phyloP scores from a whole-genome alignment of 108 stramenopile genomes.

The Tribonema minus region DNA sequence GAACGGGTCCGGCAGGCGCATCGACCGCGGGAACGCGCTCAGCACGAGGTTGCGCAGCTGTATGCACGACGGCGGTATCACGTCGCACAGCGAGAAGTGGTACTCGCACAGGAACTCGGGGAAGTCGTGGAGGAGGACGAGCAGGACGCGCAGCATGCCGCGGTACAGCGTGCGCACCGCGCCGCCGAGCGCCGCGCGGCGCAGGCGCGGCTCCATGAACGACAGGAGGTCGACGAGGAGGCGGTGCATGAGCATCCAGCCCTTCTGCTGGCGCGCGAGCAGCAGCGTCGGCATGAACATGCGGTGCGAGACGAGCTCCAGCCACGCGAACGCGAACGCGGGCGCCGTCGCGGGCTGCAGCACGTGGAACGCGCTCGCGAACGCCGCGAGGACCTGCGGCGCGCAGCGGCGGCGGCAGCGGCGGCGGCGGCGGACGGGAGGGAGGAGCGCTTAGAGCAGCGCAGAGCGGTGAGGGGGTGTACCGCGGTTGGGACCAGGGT shows the following conservation, averaged over 20 bases:
- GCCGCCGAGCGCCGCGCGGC: conserved; percentile 70
- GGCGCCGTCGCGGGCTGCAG: conserved; percentile 90
- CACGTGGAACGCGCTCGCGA: conserved; percentile 83
- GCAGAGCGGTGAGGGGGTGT: too few species aligned
- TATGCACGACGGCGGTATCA: conserved; percentile 92
- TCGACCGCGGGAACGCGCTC: conserved; percentile 91
- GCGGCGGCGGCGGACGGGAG: too few species aligned
- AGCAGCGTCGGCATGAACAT: conserved; percentile 91
- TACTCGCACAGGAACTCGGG: conserved; percentile 91
- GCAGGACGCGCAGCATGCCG: conserved; percentile 87
- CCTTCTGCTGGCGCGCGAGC: conserved; percentile 75
- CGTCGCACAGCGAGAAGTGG: conserved; percentile 92
- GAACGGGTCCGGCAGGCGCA: conserved; percentile 96
- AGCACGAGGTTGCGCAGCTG: conserved; percentile 96
- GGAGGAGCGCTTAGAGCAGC: too few species aligned
- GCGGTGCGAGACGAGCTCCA: conserved; percentile 91
- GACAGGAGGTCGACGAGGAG: conserved; percentile 87
- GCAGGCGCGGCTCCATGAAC: conserved; percentile 87
- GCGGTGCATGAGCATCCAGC: conserved; percentile 87
- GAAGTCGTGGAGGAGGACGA: conserved; percentile 97
- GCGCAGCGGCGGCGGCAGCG: too few species aligned
- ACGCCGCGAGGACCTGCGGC: conserved; percentile 74
- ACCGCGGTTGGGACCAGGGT: too few species aligned
- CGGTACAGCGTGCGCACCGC: conserved; percentile 88
- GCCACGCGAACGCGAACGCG: conserved; percentile 94